Base-by-base conservation (phyloP, 495 filamentous ascomycete species). In the Neohortaea acidophila region DNA sequence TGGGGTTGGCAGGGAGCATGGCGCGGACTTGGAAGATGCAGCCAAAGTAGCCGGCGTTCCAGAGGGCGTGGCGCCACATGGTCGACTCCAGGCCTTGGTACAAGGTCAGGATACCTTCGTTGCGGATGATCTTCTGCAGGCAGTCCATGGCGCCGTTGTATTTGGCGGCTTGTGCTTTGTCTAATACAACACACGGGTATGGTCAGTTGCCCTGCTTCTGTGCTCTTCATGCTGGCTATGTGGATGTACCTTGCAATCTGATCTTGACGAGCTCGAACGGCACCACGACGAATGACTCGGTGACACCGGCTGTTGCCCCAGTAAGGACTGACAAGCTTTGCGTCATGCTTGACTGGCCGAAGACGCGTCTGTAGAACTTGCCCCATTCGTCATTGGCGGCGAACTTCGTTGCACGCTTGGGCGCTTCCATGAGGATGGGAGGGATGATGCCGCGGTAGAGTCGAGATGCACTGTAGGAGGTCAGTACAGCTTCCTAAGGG, bases 351-450 rank as follows among this genome's bases (percentile, higher is more conserved):
- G 74, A 59, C 21, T 73, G 67, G 38, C 81, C 82, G 59, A 97
- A 96, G 26, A 75, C 53, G 38, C 73, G 74, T 39, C 80, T 80
- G 67, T 89, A 97, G 61, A 92, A 72, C 58, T 77, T 72, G 46
- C 89, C 89, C 89, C 89, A 97, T 58, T 84, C 78, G 57, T 97
- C 91, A 61, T 97, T 97, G 57, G 89, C 91, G 35, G 89, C 87
- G 63, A 97, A 96, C 60, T 97, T 97, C 62, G 81, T 94, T 7
- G 89, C 89, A 58, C 89, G 77, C 73, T 97, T 97, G 39, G 89
- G 89, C 13, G 89, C 89, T 64, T 97, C 89, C 89, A 97, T 96
- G 46, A 94, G 65, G 48, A 97, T 96, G 15, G 89, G 89, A 11
- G 91, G 87, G 21, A 73, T 77, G 58, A 97, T 97, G 56, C 89